Percentiles rank a stretch among this genome's conserved stretches.
phyloP scores from a whole-genome alignment of 2,329 filamentous ascomycete species.

The Pseudogymnoascus sp. region DNA sequence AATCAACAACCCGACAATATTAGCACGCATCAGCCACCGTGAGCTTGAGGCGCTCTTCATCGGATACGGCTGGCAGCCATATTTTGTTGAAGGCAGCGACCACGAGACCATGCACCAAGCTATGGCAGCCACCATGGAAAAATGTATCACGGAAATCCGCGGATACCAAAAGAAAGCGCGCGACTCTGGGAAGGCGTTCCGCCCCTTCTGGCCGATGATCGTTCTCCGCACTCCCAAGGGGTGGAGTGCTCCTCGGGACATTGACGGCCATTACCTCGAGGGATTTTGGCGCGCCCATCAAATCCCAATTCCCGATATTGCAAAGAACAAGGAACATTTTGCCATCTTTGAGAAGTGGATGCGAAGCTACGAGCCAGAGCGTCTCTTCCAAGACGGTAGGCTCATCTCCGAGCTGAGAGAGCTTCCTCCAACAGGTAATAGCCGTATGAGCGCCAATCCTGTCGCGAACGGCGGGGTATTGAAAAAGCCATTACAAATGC shows the following conservation, averaged over 20 bases:
- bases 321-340: slow-evolving; percentile 57
- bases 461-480: slow-evolving; percentile 66
- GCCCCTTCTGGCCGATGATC: slow-evolving; percentile 73
- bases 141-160: slow-evolving; percentile 62
- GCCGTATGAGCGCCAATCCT: slow-evolving; percentile 71
- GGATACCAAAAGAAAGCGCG: slow-evolving; percentile 65
- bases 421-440: slow-evolving; percentile 57
- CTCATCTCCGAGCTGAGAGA: slow-evolving; percentile 56
- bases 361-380: slow-evolving; percentile 66
- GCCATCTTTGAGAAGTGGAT: slow-evolving; percentile 70
- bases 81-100: slow-evolving; percentile 73
- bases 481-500: slow-evolving; percentile 59
- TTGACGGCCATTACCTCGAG: slow-evolving; percentile 63
- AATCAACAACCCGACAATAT: slow-evolving; percentile 72
- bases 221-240: slow-evolving; percentile 71
- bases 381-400: slow-evolving; percentile 59
- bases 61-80: slow-evolving; percentile 73
- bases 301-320: slow-evolving; percentile 66
- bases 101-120: slow-evolving; percentile 71
- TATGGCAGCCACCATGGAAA: slow-evolving; percentile 70
- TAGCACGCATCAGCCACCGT: slow-evolving; percentile 66
- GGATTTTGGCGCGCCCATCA: slow-evolving; percentile 78
- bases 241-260: slow-evolving; percentile 68
- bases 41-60: slow-evolving; percentile 63
- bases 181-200: slow-evolving; percentile 60